Evolutionary conservation across 345 rosid genomes (phyloP).

Genomic region (Punica granatum): DNA sequence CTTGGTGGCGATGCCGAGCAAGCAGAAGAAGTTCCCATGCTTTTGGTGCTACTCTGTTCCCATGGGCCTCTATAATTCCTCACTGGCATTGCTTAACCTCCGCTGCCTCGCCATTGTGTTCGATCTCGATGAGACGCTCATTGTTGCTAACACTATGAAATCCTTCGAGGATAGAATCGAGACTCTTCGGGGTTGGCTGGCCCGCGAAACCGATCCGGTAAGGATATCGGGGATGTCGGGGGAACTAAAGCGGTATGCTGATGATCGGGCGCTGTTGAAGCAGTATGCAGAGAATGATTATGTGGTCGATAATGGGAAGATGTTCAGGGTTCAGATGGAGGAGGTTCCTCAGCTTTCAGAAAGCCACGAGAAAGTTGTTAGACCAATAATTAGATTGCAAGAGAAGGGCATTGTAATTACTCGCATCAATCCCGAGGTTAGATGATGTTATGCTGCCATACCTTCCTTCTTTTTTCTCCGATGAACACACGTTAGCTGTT

Average conservation of each 20-base stretch:
- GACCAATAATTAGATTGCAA: conserved; percentile 84
- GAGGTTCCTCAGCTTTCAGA: conserved; percentile 62
- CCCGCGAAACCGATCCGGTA: conserved; percentile 62
- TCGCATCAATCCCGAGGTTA: conserved; percentile 94
- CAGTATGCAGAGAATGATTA: conserved; percentile 72
- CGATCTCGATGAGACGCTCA: conserved; percentile 93
- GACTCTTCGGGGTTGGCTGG: conserved; percentile 65
- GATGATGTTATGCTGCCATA: conserved; percentile 11
- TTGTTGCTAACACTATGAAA: conserved; percentile 95
- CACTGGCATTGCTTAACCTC: conserved; percentile 70
- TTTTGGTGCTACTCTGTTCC: conserved; percentile 94
- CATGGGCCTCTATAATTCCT: conserved; percentile 60
- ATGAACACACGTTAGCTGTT: background rate
- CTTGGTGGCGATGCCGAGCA: conserved; percentile 98
- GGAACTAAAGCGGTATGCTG: conserved; percentile 62
- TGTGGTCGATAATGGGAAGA: conserved; percentile 62
- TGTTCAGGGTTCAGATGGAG: conserved; percentile 66
- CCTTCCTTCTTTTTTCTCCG: background rate
- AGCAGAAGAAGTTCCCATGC: conserved; percentile 92
- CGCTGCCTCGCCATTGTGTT: conserved; percentile 88
- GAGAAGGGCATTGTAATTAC: conserved; percentile 79
- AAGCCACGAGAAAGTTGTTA: conserved; percentile 53
- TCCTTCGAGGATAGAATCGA: conserved; percentile 90
- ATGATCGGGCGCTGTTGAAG: conserved; percentile 75
- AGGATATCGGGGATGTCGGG: conserved; percentile 66